phyloP scores from a whole-genome alignment of 352 stramenopile genomes.

The Elongisporangium anandrum region DNA sequence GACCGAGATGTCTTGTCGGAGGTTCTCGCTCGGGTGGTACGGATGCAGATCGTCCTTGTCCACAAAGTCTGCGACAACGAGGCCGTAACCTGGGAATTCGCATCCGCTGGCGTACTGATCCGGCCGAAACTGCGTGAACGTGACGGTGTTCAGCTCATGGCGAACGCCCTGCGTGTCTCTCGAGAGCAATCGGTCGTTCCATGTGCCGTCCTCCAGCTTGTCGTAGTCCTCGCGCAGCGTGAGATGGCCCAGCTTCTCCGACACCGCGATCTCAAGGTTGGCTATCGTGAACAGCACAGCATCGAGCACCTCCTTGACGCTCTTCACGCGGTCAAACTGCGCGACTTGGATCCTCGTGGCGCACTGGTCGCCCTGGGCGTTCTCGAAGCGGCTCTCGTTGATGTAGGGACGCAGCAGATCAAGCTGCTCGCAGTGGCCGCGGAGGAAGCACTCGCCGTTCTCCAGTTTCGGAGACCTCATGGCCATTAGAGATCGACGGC shows the following conservation, averaged over 20 bases:
- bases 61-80: conserved; percentile 18
- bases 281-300: conserved; percentile 22
- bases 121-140: conserved; percentile 17
- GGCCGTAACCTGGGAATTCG: conserved; percentile 9
- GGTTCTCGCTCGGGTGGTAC: conserved; percentile 10
- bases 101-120: conserved; percentile 5
- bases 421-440: conserved; percentile 7
- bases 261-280: conserved; percentile 30
- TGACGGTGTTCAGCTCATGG: conserved; percentile 15
- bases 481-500: conserved; percentile 1
- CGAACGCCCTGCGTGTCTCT: conserved; percentile 6
- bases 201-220: conserved; percentile 8
- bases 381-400: conserved; percentile 21
- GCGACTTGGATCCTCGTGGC: conserved; percentile 13
- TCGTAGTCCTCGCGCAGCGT: conserved; percentile 20
- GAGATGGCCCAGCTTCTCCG: conserved; percentile 21
- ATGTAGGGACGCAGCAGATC: conserved; percentile 8
- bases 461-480: conserved; percentile 5
- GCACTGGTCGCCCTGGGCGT: conserved; percentile 18
- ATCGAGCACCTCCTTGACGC: conserved; percentile 21
- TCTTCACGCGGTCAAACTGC: conserved; percentile 17
- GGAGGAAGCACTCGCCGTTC: conserved; percentile 9
- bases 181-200: conserved; percentile 18
- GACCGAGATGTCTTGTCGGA: conserved; percentile 14
- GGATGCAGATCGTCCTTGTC: conserved; percentile 23